phyloP scores from a whole-genome alignment of 805 yeast species.

The Kodamaea laetipori region DNA sequence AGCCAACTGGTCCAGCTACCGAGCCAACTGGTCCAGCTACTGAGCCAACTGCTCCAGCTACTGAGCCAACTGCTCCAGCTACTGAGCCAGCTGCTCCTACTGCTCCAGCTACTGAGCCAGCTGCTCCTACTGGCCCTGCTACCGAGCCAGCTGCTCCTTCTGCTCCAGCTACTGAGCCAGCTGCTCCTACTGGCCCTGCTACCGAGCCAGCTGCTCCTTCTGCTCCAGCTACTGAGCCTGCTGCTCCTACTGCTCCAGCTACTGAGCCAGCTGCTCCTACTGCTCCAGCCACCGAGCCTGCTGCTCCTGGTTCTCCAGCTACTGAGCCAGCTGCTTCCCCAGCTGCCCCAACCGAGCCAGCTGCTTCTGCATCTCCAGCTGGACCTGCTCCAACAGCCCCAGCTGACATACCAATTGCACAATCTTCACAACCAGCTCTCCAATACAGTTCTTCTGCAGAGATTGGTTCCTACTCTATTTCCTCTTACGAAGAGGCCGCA shows the following conservation, averaged over 20 bases:
- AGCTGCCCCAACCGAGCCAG: neutral
- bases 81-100: neutral
- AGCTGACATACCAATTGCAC: neutral
- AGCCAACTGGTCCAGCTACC: neutral
- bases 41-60: neutral
- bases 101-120: neutral
- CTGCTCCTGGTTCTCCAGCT: neutral
- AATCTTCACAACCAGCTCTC: neutral
- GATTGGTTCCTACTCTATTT: neutral
- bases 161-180: neutral
- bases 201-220: neutral
- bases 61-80: neutral
- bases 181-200: constrained; percentile 3
- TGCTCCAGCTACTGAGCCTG: neutral
- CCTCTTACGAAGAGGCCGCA: constrained; percentile 5
- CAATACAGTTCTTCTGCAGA: neutral
- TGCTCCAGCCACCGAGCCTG: neutral
- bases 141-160: neutral
- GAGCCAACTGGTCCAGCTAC: neutral
- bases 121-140: neutral
- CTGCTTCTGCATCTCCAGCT: neutral
- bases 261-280: neutral
- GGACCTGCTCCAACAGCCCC: neutral
- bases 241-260: neutral
- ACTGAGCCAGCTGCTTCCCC: neutral